Evolutionary conservation across 495 filamentous ascomycete genomes (phyloP).

Genomic region (Lophiotrema nucula): DNA sequence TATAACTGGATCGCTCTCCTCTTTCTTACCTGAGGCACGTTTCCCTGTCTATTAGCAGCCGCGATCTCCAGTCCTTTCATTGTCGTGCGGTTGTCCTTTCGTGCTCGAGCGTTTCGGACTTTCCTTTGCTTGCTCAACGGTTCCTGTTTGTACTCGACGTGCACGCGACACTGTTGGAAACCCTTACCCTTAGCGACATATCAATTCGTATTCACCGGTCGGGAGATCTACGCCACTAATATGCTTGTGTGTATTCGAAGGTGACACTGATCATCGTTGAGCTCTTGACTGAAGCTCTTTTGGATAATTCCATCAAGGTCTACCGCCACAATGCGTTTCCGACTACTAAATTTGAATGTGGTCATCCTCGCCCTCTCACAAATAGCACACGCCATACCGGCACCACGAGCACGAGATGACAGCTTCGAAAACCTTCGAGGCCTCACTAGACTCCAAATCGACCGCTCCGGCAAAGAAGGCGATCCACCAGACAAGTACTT

Average conservation of each 20-base stretch:
- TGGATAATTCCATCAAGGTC: neutral
- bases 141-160: too few relatives aligned
- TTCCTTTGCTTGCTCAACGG: too few relatives aligned
- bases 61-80: too few relatives aligned
- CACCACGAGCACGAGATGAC: slow-evolving; percentile 12
- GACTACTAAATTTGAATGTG: neutral
- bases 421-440: slow-evolving; percentile 20
- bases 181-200: neutral
- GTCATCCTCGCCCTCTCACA: neutral
- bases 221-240: neutral
- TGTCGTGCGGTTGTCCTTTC: too few relatives aligned
- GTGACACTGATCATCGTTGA: neutral
- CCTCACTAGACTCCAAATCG: slow-evolving; percentile 13
- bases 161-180: neutral
- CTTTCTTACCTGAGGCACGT: too few relatives aligned
- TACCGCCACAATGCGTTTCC: neutral
- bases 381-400: slow-evolving; percentile 6
- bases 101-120: too few relatives aligned
- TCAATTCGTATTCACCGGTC: neutral
- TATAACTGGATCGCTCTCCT: too few relatives aligned
- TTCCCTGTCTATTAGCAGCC: too few relatives aligned
- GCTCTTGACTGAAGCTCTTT: neutral
- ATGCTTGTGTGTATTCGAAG: neutral
- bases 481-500: slow-evolving; percentile 37
- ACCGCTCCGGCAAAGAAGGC: slow-evolving; percentile 24